phyloP scores from a whole-genome alignment of 768 basidiomycete species.

The Brasilioporus rufonigricans region DNA sequence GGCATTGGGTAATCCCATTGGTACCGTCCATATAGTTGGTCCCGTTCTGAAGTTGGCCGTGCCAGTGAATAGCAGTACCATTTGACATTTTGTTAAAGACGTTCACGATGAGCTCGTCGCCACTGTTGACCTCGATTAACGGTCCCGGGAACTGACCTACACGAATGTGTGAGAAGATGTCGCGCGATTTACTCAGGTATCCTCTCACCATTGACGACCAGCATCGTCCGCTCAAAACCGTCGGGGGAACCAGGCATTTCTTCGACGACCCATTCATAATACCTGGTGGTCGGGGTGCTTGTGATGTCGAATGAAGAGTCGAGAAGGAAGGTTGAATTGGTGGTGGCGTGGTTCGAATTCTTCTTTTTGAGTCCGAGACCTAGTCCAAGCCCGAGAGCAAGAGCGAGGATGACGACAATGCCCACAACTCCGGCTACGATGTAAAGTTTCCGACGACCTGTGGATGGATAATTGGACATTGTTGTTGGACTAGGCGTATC shows the following conservation, averaged over 20 bases:
- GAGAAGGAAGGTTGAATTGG: slow-evolving; percentile 31
- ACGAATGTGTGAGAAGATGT: not conserved
- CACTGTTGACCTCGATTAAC: slow-evolving; percentile 34
- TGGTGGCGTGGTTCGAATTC: slow-evolving; percentile 14
- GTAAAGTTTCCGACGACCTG: slow-evolving; percentile 23
- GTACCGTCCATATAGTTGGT: slow-evolving; percentile 52
- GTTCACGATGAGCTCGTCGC: slow-evolving; percentile 34
- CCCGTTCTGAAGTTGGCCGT: slow-evolving; percentile 40
- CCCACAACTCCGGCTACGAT: slow-evolving; percentile 15
- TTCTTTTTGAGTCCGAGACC: slow-evolving; percentile 27
- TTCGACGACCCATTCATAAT: slow-evolving; percentile 42
- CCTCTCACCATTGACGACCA: slow-evolving; percentile 45
- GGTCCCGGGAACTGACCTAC: slow-evolving; percentile 36
- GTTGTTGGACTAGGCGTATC: not conserved
- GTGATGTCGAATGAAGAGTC: slow-evolving; percentile 27
- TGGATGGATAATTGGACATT: not conserved
- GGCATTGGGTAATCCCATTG: slow-evolving; percentile 47
- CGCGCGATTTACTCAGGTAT: not conserved
- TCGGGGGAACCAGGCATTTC: slow-evolving; percentile 40
- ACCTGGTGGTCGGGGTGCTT: slow-evolving; percentile 37
- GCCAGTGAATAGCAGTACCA: slow-evolving; percentile 35
- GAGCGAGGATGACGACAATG: slow-evolving; percentile 16
- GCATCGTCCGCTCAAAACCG: slow-evolving; percentile 40
- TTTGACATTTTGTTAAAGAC: slow-evolving; percentile 33
- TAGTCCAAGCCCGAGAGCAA: slow-evolving; percentile 30